Evolutionary conservation across 371 early-diverging fungal species (phyloP).

Genomic region (Parasitella parasitica): DNA sequence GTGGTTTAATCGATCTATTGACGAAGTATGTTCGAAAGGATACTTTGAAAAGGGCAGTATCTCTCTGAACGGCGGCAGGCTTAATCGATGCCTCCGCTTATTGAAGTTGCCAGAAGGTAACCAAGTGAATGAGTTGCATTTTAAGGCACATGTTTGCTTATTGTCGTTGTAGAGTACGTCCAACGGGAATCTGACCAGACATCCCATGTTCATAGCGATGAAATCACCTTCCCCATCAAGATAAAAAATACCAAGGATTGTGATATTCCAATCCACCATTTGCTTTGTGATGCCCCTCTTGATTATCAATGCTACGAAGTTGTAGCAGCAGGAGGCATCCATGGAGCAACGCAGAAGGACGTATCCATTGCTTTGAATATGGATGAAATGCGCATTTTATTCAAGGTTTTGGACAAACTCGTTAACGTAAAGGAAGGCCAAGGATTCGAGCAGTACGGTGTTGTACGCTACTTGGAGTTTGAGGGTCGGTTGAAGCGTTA

Average conservation of each 20-base stretch:
- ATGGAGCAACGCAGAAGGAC: slow-evolving; percentile 33
- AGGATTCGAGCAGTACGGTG: neutral
- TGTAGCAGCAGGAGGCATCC: slow-evolving; percentile 12
- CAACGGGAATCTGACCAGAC: neutral
- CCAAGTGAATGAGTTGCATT: neutral
- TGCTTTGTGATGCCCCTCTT: slow-evolving; percentile 14
- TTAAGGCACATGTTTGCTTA: neutral
- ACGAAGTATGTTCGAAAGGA: slow-evolving; percentile 20
- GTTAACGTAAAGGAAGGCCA: neutral
- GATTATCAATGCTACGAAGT: slow-evolving; percentile 20
- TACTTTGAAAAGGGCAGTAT: slow-evolving; percentile 19
- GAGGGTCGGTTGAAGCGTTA: slow-evolving; percentile 34
- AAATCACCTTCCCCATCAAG: neutral
- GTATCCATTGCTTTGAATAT: slow-evolving; percentile 2
- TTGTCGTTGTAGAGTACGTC: neutral
- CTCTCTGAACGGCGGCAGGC: neutral
- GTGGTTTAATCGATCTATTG: slow-evolving; percentile 38
- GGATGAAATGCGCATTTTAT: slow-evolving; percentile 21
- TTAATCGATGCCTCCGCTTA: slow-evolving; percentile 22
- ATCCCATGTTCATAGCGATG: neutral
- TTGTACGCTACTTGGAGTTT: slow-evolving; percentile 34
- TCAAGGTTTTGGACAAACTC: slow-evolving; percentile 24
- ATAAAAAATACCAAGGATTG: slow-evolving; percentile 1
- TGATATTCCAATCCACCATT: neutral
- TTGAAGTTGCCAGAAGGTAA: slow-evolving; percentile 15